phyloP scores from a whole-genome alignment of 2,329 filamentous ascomycete species.

The Acrocalymma vagum region DNA sequence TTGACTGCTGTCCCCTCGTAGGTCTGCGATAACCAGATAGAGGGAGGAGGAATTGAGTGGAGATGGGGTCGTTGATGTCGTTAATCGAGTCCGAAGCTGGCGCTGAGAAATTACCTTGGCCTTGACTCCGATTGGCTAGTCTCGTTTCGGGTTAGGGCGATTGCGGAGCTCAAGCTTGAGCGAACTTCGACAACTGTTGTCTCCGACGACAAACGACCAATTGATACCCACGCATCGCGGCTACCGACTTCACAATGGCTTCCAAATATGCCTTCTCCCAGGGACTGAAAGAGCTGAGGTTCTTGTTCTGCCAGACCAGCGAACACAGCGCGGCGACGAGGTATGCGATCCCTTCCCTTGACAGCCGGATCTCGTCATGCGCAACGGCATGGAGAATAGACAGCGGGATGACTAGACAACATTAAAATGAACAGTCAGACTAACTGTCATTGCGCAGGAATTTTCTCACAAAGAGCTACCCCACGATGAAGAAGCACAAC shows the following conservation, averaged over 20 bases:
- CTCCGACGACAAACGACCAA: conserved; percentile 20
- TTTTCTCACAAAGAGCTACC: conserved; percentile 91
- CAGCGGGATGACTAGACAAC: too few relatives aligned
- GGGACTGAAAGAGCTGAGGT: conserved; percentile 92
- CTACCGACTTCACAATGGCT: conserved; percentile 71
- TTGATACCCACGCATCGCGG: conserved; percentile 17
- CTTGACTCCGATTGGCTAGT: conserved; percentile 30
- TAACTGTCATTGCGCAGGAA: conserved; percentile 63
- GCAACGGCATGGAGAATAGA: conserved; percentile 1
- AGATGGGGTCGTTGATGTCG: conserved; percentile 16
- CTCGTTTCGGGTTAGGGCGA: conserved; percentile 14
- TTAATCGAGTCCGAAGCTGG: conserved; percentile 25
- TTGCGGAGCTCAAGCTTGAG: conserved; percentile 24
- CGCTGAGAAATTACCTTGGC: conserved; percentile 30
- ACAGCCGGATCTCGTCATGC: conserved; percentile 5
- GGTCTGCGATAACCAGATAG: too few relatives aligned
- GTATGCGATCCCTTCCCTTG: conserved; percentile 58
- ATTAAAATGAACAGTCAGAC: too few relatives aligned
- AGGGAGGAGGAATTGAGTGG: conserved; percentile 51
- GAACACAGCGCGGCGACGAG: conserved; percentile 88
- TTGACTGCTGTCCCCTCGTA: conserved; percentile 24
- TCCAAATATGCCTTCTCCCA: conserved; percentile 91
- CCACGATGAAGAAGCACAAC: conserved; percentile 99
- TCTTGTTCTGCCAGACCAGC: conserved; percentile 95
- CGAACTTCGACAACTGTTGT: conserved; percentile 15